These are phyloP conservation scores for Rhynchosporium secalis DNA, from an alignment of 2,329 filamentous ascomycete genomes.

Conservation along the genomic window DNA sequence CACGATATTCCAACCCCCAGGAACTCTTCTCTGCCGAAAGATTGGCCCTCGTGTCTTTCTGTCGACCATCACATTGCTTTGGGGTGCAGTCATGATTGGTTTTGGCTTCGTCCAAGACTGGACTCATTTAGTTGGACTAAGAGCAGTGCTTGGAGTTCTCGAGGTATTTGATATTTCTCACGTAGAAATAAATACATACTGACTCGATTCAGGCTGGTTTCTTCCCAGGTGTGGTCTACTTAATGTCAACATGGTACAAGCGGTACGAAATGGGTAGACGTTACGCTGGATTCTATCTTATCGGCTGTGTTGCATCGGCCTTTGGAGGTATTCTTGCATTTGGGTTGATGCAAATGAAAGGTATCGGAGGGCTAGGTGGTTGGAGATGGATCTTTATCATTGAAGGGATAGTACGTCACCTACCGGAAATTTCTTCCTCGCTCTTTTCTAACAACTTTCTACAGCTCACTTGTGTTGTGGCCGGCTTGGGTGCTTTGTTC, in stretches of 20 bases:
- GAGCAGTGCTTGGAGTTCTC: constrained; percentile 34
- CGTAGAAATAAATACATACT: not conserved
- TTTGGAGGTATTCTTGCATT: constrained; percentile 70
- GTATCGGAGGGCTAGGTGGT: constrained; percentile 28
- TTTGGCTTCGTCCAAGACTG: constrained; percentile 40
- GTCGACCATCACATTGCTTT: constrained; percentile 46
- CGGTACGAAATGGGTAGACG: constrained; percentile 67
- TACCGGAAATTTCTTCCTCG: not conserved
- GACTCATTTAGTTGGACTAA: constrained; percentile 31
- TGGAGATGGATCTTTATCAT: constrained; percentile 48
- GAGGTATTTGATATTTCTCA: constrained; percentile 21
- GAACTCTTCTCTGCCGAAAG: constrained; percentile 65
- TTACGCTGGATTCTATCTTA: constrained; percentile 67
- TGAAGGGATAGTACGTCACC: constrained; percentile 36
- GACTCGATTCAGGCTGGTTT: constrained; percentile 25
- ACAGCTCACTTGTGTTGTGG: constrained; percentile 34
- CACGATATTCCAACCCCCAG: constrained; percentile 68
- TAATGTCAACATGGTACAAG: constrained; percentile 45
- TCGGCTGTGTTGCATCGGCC: constrained; percentile 65
- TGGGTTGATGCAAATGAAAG: constrained; percentile 53
- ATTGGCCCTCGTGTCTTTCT: constrained; percentile 62
- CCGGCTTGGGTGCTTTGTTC: constrained; percentile 2
- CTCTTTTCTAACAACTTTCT: not conserved
- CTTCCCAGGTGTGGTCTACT: constrained; percentile 44
- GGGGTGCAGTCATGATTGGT: constrained; percentile 45